Base-by-base conservation (phyloP, 495 filamentous ascomycete genomes). In the Pyrenula aspistea region DNA sequence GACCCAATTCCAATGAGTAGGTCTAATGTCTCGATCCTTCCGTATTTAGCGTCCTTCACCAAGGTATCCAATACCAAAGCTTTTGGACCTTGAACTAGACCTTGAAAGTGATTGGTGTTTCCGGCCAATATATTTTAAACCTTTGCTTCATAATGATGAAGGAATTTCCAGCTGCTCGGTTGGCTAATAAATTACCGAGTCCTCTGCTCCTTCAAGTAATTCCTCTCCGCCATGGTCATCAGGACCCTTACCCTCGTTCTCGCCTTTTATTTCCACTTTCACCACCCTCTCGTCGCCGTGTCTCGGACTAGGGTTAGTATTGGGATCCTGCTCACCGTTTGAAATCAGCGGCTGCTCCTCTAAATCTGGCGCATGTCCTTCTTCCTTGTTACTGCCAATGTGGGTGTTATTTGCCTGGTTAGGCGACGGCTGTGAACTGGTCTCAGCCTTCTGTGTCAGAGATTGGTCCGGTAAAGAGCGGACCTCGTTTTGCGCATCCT, bases 141-240 rank as follows among this genome's bases (percentile, higher is more conserved):
- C n/a, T n/a, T n/a, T n/a, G n/a, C n/a, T n/a, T n/a, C n/a, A n/a
- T n/a, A n/a, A n/a, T n/a, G n/a, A n/a, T n/a, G n/a, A n/a, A n/a
- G n/a, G n/a, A n/a, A n/a, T n/a, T n/a, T n/a, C n/a, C n/a, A n/a
- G n/a, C n/a, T n/a, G n/a, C n/a, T n/a, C n/a, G n/a, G n/a, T n/a
- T n/a, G n/a, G n/a, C n/a, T n/a, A 93, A 71, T 93, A 92, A 58
- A 93, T 89, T 55, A 93, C 88, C 56, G 82, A 88, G 62, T 92
- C 88, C 73, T 93, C 88, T 52, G 87, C 83, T 62, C 84, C 84
- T 65, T 90, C 86, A 64, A 88, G 73, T 53, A 86, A 71, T 19
- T 52, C 71, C 63, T 90, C 87, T 53, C 83, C 87, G 53, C 75
- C 77, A 65, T 85, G 81, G 64, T 85, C 86, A 54, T 84, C 81